Evolutionary conservation across 1,139 yeast species (phyloP).

Genomic region (Geotrichum aggregatum): DNA sequence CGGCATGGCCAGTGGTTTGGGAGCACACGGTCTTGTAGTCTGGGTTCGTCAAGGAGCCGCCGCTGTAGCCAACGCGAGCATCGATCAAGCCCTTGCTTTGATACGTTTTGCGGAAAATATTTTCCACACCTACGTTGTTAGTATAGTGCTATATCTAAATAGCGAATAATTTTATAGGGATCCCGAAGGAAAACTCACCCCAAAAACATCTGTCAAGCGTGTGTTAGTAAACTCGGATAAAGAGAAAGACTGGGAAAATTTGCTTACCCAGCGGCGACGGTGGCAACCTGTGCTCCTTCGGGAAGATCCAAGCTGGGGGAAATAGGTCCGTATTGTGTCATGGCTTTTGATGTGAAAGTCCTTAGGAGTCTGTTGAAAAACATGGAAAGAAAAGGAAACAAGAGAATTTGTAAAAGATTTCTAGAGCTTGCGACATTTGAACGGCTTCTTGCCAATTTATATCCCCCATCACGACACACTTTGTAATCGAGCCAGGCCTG

Average conservation of each 20-base stretch:
- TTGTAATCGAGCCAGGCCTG: too few relatives aligned
- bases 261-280: slow-evolving; percentile 40
- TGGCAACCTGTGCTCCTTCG: slow-evolving; percentile 38
- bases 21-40: slow-evolving; percentile 71
- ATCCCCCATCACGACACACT: too few relatives aligned
- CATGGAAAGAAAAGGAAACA: not conserved
- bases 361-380: not conserved
- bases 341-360: slow-evolving; percentile 6
- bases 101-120: slow-evolving; percentile 68
- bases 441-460: too few relatives aligned
- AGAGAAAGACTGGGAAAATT: not conserved
- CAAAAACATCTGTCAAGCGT: slow-evolving; percentile 13
- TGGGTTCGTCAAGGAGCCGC: slow-evolving; percentile 61
- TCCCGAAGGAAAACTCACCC: slow-evolving; percentile 5
- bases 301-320: slow-evolving; percentile 35
- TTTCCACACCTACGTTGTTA: slow-evolving; percentile 47
- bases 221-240: not conserved
- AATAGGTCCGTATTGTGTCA: slow-evolving; percentile 21
- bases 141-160: too few relatives aligned
- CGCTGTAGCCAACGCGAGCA: slow-evolving; percentile 84
- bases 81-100: slow-evolving; percentile 62
- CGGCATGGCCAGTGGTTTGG: slow-evolving; percentile 62
- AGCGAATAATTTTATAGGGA: too few relatives aligned
- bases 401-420: too few relatives aligned
- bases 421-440: not conserved